Base-by-base conservation (phyloP, 805 yeast species). In the Candida vaughaniae region DNA sequence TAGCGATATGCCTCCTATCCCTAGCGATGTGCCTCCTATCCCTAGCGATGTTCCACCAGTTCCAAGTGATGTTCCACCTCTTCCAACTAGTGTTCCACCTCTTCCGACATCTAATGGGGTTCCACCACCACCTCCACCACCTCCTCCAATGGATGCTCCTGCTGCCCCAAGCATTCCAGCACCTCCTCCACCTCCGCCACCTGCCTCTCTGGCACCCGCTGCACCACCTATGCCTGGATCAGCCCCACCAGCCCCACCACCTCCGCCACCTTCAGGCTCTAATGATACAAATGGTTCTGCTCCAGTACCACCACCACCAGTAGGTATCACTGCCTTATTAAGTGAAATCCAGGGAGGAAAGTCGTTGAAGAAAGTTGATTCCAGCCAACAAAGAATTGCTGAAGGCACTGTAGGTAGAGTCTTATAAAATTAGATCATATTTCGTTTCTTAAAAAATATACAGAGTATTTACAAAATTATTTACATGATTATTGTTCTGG, bases 301-400 rank as follows among this genome's bases (percentile, higher is more conserved):
- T 6, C 46, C 58, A 4, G 14, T 29, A 1, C 47, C 57, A 3
- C 48, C 62, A 8, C 45, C 57, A 4, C 43, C 53, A n/a, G 57
- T 66, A 5, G 61, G 68, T 29, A 55, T 81, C 17, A 51, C 65
- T 28, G 79, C 80, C 1, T 60, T 77, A 35, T 61, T 81, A 36
- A 80, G 81, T 3, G 80, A 80, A 52, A 80, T 80, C 35, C 62
- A 64, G 8, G 62, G 71, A 1, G 87, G 87, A 3, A 66, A 58
- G 25, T 34, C 66, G 2, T 66, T 80, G 52, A 71, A 63, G 42
- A 77, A 65, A 47, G 85, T 80, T 3, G 64, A 65, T 36, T 74
- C 73, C 4, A 55, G 60, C 22, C 69, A 75, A 38, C 69, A 74
- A 48, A 69, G 67, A 29, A 62, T 74, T 31, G 62, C 71, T 10